Conservation (phyloP, 768 basidiomycete genomes). For the Amanita polypyramis region DNA sequence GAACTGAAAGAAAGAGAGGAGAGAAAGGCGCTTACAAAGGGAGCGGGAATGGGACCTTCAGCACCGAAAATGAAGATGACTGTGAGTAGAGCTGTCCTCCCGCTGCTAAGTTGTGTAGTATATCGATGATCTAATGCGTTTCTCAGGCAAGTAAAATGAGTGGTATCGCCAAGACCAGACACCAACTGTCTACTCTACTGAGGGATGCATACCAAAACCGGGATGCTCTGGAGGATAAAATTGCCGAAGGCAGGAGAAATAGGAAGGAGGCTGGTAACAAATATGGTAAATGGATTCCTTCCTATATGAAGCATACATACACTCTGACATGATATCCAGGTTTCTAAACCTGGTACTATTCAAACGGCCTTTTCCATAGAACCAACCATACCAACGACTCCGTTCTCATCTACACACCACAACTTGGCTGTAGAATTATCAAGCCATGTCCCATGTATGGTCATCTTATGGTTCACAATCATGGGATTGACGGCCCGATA, state of each 20-base stretch:
- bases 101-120: neutral
- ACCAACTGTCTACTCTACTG: conserved; percentile 72
- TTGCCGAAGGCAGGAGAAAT: conserved; percentile 75
- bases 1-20: conserved; percentile 72
- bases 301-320: neutral
- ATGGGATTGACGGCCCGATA: conserved; percentile 64
- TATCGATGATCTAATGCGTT: neutral
- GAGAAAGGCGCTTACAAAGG: conserved; percentile 62
- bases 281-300: conserved; percentile 47
- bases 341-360: conserved; percentile 14
- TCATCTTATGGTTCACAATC: conserved; percentile 38
- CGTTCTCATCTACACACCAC: conserved; percentile 47
- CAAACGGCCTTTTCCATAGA: conserved; percentile 17
- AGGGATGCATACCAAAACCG: conserved; percentile 79
- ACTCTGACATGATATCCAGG: conserved; percentile 12
- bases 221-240: conserved; percentile 72
- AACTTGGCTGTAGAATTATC: conserved; percentile 30
- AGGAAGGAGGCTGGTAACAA: conserved; percentile 88
- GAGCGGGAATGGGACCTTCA: conserved; percentile 40
- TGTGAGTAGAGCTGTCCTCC: conserved; percentile 31
- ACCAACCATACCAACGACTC: conserved; percentile 62
- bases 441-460: conserved; percentile 36
- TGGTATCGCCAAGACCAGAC: conserved; percentile 58
- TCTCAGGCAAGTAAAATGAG: conserved; percentile 60
- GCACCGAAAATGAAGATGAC: conserved; percentile 79